Conservation (phyloP, 169 alveolate genomes). For the Fabrea salina region DNA sequence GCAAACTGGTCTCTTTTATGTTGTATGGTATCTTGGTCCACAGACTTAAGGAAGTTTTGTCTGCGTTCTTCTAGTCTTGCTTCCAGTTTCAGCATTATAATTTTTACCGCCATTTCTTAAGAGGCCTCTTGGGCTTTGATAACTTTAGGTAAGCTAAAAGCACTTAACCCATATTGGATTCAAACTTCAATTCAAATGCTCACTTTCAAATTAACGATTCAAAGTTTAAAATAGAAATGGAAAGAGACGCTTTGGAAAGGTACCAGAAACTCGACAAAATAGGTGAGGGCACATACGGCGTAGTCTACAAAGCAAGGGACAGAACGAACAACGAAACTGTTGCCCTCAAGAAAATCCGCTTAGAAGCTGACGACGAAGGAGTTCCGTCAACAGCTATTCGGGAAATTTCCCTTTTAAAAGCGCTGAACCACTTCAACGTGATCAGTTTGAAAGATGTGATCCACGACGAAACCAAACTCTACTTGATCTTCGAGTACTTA, state of each 20-base stretch:
- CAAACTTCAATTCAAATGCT: too few relatives aligned
- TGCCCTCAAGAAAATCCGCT: constrained; percentile 92
- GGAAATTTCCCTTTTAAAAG: constrained; percentile 79
- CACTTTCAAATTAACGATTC: too few relatives aligned
- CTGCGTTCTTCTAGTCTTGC: too few relatives aligned
- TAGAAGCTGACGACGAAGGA: constrained; percentile 85
- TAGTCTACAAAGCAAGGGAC: constrained; percentile 92
- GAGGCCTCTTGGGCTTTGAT: too few relatives aligned
- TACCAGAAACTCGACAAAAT: constrained; percentile 79
- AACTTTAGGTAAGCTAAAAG: too few relatives aligned
- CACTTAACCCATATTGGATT: too few relatives aligned
- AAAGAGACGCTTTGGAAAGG: constrained; percentile 51
- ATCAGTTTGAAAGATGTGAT: constrained; percentile 64
- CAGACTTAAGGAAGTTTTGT: too few relatives aligned
- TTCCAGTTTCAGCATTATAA: too few relatives aligned
- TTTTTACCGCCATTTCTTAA: too few relatives aligned
- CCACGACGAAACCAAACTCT: constrained; percentile 66
- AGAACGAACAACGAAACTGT: constrained; percentile 77
- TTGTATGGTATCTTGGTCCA: too few relatives aligned
- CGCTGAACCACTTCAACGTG: constrained; percentile 47
- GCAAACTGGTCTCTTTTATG: too few relatives aligned
- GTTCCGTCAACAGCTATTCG: constrained; percentile 85
- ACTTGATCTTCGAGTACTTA: constrained; percentile 73
- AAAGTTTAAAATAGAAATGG: neutral
- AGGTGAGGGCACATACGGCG: constrained; percentile 98